Percentiles rank a stretch among this genome's conserved stretches.
Evolutionary conservation across 352 stramenopile genomes (phyloP).

Genomic region (Plasmopara halstedii): DNA sequence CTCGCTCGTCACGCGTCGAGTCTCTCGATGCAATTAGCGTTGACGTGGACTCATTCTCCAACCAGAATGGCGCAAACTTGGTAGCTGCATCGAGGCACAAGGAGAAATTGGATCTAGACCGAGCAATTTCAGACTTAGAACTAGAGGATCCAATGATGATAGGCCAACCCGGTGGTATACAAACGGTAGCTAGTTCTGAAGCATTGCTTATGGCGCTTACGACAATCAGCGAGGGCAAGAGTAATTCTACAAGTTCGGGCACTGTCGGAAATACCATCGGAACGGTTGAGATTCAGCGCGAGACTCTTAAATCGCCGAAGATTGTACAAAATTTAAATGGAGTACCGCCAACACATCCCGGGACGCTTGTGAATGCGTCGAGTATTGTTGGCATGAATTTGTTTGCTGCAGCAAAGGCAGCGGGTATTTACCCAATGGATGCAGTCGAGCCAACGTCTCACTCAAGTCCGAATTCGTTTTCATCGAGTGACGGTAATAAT

Average conservation of each 20-base stretch:
- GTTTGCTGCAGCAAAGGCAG: constrained; percentile 26
- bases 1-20: constrained; percentile 11
- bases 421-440: constrained; percentile 28
- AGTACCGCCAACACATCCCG: constrained; percentile 2
- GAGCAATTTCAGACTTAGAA: constrained; percentile 77
- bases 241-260: constrained; percentile 34
- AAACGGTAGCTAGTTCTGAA: constrained; percentile 30
- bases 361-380: constrained; percentile 28
- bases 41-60: constrained; percentile 14
- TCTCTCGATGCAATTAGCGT: constrained; percentile 2
- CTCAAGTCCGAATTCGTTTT: constrained; percentile 13
- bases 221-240: constrained; percentile 47
- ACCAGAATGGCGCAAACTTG: constrained; percentile 42
- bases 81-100: constrained; percentile 68
- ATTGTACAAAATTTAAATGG: constrained; percentile 8
- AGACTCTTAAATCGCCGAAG: constrained; percentile 9
- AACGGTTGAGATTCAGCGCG: constrained; percentile 8
- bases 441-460: constrained; percentile 7
- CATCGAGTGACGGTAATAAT: constrained; percentile 15
- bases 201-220: constrained; percentile 41
- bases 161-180: constrained; percentile 32
- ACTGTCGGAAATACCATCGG: constrained; percentile 28
- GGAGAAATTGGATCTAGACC: constrained; percentile 65
- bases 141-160: constrained; percentile 86
- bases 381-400: constrained; percentile 33